Conservation (phyloP, 805 yeast species). For the Debaryomyces tyrocola region DNA sequence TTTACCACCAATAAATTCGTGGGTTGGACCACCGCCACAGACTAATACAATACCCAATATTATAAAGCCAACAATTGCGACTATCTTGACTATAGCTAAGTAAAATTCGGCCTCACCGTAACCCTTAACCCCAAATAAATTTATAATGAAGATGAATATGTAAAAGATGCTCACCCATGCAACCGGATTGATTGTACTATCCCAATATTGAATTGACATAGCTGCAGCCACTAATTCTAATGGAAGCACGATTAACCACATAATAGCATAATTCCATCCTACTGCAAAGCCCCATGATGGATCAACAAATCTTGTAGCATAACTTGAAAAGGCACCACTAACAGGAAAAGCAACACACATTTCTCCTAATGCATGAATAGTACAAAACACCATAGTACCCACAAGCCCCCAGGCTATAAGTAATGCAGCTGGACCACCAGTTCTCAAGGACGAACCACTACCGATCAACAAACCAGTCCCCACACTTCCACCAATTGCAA, state of each 20-base stretch:
- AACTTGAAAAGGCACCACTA: conserved; percentile 41
- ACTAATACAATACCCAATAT: conserved; percentile 35
- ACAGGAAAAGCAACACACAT: conserved; percentile 50
- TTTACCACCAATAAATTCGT: conserved; percentile 33
- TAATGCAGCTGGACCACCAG: conserved; percentile 45
- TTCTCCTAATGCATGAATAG: conserved; percentile 66
- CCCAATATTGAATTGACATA: conserved; percentile 37
- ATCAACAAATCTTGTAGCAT: conserved; percentile 37
- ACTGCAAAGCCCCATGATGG: conserved; percentile 42
- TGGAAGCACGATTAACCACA: conserved; percentile 40
- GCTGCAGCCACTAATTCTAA: conserved; percentile 40
- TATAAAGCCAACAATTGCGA: conserved; percentile 38
- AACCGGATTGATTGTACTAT: conserved; percentile 32
- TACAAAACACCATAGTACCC: conserved; percentile 57
- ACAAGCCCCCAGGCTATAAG: conserved; percentile 58
- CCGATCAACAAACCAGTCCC: conserved; percentile 63
- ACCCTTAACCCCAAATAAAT: conserved; percentile 37
- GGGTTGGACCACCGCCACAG: conserved; percentile 40
- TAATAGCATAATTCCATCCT: conserved; percentile 39
- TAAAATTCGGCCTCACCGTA: conserved; percentile 38
- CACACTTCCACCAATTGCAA: conserved; percentile 70
- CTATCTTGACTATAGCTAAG: conserved; percentile 30
- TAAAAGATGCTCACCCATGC: conserved; percentile 39
- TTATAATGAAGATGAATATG: conserved; percentile 25
- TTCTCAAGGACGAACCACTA: conserved; percentile 41